A percentile compares a stretch with the other conserved stretches of the same genome.
phyloP scores from a whole-genome alignment of 2,329 filamentous ascomycete genomes.

The Penicillium sumatraense region DNA sequence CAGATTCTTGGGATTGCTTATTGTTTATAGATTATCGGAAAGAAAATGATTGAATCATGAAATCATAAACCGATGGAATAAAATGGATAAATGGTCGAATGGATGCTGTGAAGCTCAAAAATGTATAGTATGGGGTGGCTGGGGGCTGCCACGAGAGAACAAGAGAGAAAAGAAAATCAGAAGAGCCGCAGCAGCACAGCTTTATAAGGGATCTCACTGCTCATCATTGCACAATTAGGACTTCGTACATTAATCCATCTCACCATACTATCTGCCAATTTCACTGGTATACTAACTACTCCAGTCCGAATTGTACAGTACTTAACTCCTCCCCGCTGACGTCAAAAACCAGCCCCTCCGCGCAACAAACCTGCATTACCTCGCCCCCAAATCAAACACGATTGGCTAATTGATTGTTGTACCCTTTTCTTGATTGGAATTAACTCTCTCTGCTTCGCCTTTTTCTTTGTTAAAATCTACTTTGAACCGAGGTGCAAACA shows the following conservation, averaged over 20 bases:
- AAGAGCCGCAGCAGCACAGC: background rate
- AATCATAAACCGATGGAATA: too few relatives aligned
- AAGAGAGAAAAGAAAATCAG: background rate
- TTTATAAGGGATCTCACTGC: background rate
- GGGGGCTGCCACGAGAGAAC: background rate
- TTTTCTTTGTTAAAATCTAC: background rate
- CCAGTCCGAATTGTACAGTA: background rate
- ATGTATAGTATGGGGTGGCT: background rate
- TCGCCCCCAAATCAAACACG: too few relatives aligned
- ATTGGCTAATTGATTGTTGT: background rate
- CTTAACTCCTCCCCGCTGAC: background rate
- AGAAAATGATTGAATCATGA: too few relatives aligned
- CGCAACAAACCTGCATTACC: conserved; percentile 2
- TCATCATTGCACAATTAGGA: background rate
- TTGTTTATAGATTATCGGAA: background rate
- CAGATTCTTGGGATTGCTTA: background rate
- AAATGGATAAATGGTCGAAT: too few relatives aligned
- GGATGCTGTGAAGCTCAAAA: background rate
- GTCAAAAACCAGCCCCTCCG: conserved; percentile 1
- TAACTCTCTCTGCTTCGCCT: background rate
- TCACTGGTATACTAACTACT: background rate
- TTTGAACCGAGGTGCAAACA: background rate
- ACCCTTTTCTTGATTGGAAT: background rate
- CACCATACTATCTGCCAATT: too few relatives aligned
- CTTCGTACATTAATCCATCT: too few relatives aligned